Evolutionary conservation across 208 protist genomes (phyloP), one percentile per base, ranked within the genome.

Genomic region (Leishmania gerbilli): DNA sequence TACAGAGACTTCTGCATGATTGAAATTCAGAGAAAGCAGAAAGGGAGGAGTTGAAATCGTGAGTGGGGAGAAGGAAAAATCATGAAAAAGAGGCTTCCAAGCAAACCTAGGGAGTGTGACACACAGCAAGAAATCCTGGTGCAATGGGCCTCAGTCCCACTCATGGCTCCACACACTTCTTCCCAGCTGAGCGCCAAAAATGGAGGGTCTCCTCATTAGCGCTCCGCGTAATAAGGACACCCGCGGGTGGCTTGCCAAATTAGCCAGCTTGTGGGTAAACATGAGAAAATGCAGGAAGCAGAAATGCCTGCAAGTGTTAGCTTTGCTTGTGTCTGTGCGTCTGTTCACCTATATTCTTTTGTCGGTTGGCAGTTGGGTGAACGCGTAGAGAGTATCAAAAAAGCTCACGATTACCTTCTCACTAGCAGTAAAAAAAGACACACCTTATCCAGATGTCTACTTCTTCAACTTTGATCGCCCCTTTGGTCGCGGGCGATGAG

Each of bases 401-500:
- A 5, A 49, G 3, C 45, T 49, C 72, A 8, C 15, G 31, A 64
- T 45, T 45, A 47, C 34, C 11, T 21, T 64, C 27, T 64, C 49
- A 40, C 27, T 62, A 67, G 49, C 51, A 79, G 65, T 31, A 87
- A 87, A 74, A 40, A 47, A 42, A 27, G 49, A 85, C n/a, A 21
- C 27, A 13, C 27, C 34, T 27, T 55, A 31, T 21, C 34, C 42
- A 3, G 11, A 7, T 17, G 49, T 75, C 88, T 89, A 88, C 85
- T 97, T 97, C 81, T 95, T 97, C 68, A 95, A 79, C 84, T 97
- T 97, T 15, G 94, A 97, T 31, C 94, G 84, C 24, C 94, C 94
- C 68, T 97, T 97, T 27, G 94, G 94, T 68, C 85, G 88, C 21
- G 94, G 94, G n/a, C 88, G 84, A 76, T 97, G 94, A 40, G 94